These are phyloP conservation scores for Mitragyna speciosa DNA, from an alignment of 257 asterid species.

Conservation along the genomic window DNA sequence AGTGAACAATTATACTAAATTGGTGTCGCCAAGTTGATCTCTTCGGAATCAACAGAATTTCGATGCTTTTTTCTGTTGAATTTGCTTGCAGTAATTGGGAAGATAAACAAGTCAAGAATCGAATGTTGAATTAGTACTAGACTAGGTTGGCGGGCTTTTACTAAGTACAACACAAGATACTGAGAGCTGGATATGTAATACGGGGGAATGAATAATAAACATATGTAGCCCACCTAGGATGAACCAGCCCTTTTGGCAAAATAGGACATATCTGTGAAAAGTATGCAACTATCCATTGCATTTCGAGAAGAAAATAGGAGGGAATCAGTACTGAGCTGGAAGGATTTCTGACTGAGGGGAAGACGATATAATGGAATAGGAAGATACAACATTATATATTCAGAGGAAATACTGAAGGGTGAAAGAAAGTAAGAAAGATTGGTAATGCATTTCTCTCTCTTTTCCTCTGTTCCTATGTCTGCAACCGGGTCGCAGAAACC, in stretches of 20 bases:
- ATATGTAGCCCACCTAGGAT: not conserved
- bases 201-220: not conserved
- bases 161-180: not conserved
- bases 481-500: conserved; percentile 33
- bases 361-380: not conserved
- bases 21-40: not conserved
- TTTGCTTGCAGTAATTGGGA: not conserved
- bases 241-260: not conserved
- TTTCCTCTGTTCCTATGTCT: conserved; percentile 15
- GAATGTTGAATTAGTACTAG: not conserved
- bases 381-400: not conserved
- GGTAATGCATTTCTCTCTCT: conserved; percentile 2
- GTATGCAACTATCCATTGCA: not conserved
- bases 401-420: not conserved
- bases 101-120: not conserved
- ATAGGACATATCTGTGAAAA: not conserved
- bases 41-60: not conserved
- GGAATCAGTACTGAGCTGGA: conserved; percentile 15
- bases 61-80: conserved; percentile 2
- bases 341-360: conserved; percentile 4
- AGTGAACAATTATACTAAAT: not conserved
- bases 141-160: not conserved
- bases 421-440: not conserved
- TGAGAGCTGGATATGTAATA: not conserved
- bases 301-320: not conserved